Base-by-base conservation (phyloP, 108 stramenopile genomes). In the Nitzschia palea region DNA sequence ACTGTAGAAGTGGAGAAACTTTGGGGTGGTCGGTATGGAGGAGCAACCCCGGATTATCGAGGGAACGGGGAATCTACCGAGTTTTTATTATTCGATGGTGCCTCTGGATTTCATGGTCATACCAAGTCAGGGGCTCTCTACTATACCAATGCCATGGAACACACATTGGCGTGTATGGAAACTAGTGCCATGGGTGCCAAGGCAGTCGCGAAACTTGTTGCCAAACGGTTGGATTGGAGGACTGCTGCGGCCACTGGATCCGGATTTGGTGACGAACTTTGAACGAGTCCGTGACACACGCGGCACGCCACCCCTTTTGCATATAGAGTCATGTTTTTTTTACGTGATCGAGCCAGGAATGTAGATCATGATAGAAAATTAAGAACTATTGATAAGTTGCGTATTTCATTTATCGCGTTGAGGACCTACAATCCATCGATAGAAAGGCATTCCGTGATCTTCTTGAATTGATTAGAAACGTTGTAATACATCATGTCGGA, bases 91-190 rank as follows among this genome's bases (percentile, higher is more conserved):
- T 93, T 87, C 47, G 88, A 90, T 63, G 82, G 84, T 9, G 83
- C 62, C 64, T 71, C 58, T 61, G 74, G 76, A 43, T 71, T 32
- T 70, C 44, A 78, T 36, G 76, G 67, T 3, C 61, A 60, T 17
- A 76, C 62, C 1, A 60, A 28, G 3, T 73, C 82, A 2, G 74
- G 82, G 15, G 87, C 86, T 12, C 43, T 93, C 30, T 93, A 90
- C 55, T 93, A 90, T 78, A 73, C 84, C 0, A 85, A 84, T 67
- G 79, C 89, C 20, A 81, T 90, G 54, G 92, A 93, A 67, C 70
- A 70, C 17, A 59, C 84, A 12, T 68, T 90, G 23, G 79, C 92
- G 3, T 83, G 83, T 15, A 83, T 93, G 9, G 92, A 90, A 71
- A 76, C 86, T 3, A 72, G 62, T 23, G 89, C 92, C 31, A 83